Percentiles rank a stretch among this genome's conserved stretches.
Evolutionary conservation across 331 rosid genomes (phyloP).

Genomic region (Stylosanthes scabra): DNA sequence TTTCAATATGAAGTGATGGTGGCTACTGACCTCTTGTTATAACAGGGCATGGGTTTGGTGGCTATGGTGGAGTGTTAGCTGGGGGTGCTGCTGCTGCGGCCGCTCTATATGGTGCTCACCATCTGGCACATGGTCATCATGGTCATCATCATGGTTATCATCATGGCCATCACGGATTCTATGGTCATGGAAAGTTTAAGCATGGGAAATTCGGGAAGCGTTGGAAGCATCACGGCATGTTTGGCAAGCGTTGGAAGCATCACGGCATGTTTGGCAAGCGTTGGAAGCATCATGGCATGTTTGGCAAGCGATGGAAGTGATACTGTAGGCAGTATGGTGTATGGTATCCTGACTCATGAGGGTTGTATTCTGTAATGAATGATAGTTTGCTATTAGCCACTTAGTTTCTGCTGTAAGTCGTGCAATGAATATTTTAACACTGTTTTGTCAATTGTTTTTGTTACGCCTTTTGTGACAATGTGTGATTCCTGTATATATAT

Average conservation of each 20-base stretch:
- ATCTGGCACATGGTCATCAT: slow-evolving; percentile 52
- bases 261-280: slow-evolving; percentile 60
- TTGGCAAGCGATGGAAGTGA: slow-evolving; percentile 77
- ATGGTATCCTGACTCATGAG: neutral
- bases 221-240: slow-evolving; percentile 70
- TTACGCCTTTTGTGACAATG: neutral
- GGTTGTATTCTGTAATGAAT: slow-evolving; percentile 13
- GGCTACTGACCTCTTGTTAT: slow-evolving; percentile 11
- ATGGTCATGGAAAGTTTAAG: slow-evolving; percentile 63
- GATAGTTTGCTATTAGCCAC: slow-evolving; percentile 26
- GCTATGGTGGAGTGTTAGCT: slow-evolving; percentile 64
- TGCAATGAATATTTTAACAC: slow-evolving; percentile 7
- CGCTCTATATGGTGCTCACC: slow-evolving; percentile 70
- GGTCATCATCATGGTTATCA: slow-evolving; percentile 39
- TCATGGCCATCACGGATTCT: slow-evolving; percentile 46
- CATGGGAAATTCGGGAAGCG: slow-evolving; percentile 72
- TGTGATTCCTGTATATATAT: slow-evolving; percentile 15
- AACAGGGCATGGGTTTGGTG: slow-evolving; percentile 62
- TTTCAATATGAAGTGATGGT: neutral
- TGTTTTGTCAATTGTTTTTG: neutral
- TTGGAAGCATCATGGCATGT: slow-evolving; percentile 69
- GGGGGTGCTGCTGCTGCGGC: slow-evolving; percentile 74
- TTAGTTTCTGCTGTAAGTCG: slow-evolving; percentile 1
- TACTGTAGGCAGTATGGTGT: neutral
- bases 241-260: slow-evolving; percentile 69